These are phyloP conservation scores for Alternaria alternata DNA, from an alignment of 2,329 filamentous ascomycete genomes.

Conservation along the genomic window DNA sequence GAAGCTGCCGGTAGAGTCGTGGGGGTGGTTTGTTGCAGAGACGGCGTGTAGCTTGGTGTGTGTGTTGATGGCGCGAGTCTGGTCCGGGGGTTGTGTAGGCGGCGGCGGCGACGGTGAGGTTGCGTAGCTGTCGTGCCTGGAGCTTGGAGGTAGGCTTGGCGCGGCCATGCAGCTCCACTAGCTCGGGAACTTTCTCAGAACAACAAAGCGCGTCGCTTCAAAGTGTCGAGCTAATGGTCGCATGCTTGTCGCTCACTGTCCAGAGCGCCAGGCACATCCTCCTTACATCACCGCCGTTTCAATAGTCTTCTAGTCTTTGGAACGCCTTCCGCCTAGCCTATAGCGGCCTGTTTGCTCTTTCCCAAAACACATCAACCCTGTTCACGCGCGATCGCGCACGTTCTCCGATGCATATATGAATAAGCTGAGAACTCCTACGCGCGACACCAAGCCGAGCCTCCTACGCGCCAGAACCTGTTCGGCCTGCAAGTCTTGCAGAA, in stretches of 20 bases:
- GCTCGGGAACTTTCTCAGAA: slow-evolving; percentile 21
- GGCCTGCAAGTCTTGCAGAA: slow-evolving; percentile 67
- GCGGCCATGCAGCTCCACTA: slow-evolving; percentile 14
- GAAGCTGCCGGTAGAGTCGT: neutral
- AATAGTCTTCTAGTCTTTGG: slow-evolving; percentile 27
- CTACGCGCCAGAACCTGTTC: slow-evolving; percentile 66
- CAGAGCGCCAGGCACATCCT: slow-evolving; percentile 29
- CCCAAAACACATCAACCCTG: slow-evolving; percentile 16
- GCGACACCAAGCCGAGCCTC: slow-evolving; percentile 38
- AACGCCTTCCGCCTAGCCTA: slow-evolving; percentile 7
- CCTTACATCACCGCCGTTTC: slow-evolving; percentile 22
- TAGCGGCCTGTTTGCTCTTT: slow-evolving; percentile 11
- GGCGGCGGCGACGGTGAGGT: slow-evolving; percentile 21
- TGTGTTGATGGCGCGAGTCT: neutral
- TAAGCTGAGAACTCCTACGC: slow-evolving; percentile 32
- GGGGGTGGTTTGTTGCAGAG: neutral
- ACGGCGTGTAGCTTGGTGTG: neutral
- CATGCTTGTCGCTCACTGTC: slow-evolving; percentile 30
- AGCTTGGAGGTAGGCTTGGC: slow-evolving; percentile 27
- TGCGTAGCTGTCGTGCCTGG: slow-evolving; percentile 38
- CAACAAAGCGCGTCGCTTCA: slow-evolving; percentile 25
- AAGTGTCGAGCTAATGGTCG: slow-evolving; percentile 16
- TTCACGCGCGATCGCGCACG: slow-evolving; percentile 24
- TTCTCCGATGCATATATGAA: slow-evolving; percentile 41
- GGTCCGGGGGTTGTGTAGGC: neutral